phyloP scores from a whole-genome alignment of 805 yeast species.

The Metschnikowia drakensbergensis region DNA sequence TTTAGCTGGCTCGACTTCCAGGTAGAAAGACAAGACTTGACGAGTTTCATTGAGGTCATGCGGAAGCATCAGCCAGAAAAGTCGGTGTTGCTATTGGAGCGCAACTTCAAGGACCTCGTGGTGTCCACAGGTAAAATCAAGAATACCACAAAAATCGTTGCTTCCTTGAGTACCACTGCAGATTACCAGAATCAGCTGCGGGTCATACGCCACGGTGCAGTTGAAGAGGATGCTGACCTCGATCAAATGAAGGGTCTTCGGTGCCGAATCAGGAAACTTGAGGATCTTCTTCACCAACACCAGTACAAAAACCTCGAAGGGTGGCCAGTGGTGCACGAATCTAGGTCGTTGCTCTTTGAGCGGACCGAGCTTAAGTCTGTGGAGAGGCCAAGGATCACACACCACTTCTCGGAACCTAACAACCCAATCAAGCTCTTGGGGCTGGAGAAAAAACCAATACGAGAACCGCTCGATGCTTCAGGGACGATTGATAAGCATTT shows the following conservation, averaged over 20 bases:
- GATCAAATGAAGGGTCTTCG: conserved; percentile 58
- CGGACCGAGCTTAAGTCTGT: not conserved
- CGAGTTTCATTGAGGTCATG: conserved; percentile 25
- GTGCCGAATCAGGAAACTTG: conserved; percentile 69
- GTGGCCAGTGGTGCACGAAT: conserved; percentile 33
- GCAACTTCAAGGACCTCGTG: conserved; percentile 44
- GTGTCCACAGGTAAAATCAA: conserved; percentile 38
- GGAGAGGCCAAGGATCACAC: not conserved
- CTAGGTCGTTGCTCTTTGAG: conserved; percentile 8
- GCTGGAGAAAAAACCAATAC: not conserved
- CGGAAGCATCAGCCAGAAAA: conserved; percentile 27
- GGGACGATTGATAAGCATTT: conserved; percentile 40
- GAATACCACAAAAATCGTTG: conserved; percentile 28
- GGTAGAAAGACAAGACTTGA: conserved; percentile 32
- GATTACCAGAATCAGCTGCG: conserved; percentile 15
- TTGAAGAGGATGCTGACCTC: conserved; percentile 27
- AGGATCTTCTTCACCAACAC: conserved; percentile 70
- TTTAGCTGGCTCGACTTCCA: conserved; percentile 37
- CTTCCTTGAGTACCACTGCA: conserved; percentile 19
- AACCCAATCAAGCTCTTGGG: conserved; percentile 28
- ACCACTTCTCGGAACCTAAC: conserved; percentile 4
- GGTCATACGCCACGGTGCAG: conserved; percentile 6
- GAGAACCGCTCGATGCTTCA: conserved; percentile 29
- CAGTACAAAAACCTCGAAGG: conserved; percentile 53
- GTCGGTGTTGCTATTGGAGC: conserved; percentile 38